Evolutionary conservation across 2,329 filamentous ascomycete species (phyloP).

Genomic region (Phoma sp.): DNA sequence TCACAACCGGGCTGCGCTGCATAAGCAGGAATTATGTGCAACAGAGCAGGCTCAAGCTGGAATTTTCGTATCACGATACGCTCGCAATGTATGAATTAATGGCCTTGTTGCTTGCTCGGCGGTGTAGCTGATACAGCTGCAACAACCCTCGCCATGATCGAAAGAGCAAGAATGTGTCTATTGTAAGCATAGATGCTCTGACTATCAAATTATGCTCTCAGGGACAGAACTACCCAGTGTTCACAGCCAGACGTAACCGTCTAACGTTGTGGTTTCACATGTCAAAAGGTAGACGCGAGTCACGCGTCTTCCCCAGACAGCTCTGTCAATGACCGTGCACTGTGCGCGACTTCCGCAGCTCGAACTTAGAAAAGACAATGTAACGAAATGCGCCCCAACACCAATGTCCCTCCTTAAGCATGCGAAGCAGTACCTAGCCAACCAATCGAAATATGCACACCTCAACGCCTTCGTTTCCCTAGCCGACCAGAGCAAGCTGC

Average conservation of each 20-base stretch:
- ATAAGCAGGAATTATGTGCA: conserved; percentile 10
- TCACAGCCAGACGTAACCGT: too few species aligned
- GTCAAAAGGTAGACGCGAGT: background rate
- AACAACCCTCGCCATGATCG: too few species aligned
- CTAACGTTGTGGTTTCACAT: background rate
- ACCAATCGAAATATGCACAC: conserved; percentile 37
- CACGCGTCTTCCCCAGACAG: background rate
- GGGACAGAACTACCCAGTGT: too few species aligned
- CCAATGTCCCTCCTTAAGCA: conserved; percentile 49
- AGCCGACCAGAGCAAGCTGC: conserved; percentile 27
- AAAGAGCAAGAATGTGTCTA: too few species aligned
- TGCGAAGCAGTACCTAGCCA: conserved; percentile 44
- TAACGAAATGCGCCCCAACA: conserved; percentile 30
- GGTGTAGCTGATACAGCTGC: too few species aligned
- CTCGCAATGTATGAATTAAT: too few species aligned
- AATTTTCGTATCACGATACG: background rate
- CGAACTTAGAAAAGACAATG: conserved; percentile 8
- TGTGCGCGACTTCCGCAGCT: conserved; percentile 12
- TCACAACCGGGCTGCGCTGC: background rate
- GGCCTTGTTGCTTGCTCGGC: too few species aligned
- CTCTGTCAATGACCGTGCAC: conserved; percentile 7
- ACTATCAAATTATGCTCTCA: too few species aligned
- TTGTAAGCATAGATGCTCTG: too few species aligned
- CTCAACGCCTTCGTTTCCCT: conserved; percentile 49
- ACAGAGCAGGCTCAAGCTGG: background rate